These are phyloP conservation scores for Pelargonium australe DNA, from an alignment of 441 rosid species.

Conservation along the genomic window DNA sequence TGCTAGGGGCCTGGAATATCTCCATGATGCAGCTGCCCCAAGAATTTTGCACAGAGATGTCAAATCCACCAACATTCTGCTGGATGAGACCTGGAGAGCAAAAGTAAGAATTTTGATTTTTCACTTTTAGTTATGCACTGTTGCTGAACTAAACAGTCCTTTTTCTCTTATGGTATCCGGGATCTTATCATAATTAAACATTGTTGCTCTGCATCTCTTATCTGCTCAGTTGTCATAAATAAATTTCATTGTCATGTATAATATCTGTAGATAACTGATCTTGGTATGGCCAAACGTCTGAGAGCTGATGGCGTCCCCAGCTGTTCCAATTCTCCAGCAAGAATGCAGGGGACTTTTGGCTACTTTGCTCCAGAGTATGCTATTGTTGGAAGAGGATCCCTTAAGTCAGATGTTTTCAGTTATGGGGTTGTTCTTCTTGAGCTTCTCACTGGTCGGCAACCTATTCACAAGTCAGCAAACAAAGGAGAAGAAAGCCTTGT, in stretches of 20 bases:
- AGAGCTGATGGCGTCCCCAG: conserved; percentile 73
- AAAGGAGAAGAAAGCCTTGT: conserved; percentile 93
- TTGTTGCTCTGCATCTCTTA: not conserved
- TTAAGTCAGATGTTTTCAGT: conserved; percentile 93
- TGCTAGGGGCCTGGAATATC: conserved; percentile 75
- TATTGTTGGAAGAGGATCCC: conserved; percentile 81
- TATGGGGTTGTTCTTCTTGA: conserved; percentile 95
- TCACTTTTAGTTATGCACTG: not conserved
- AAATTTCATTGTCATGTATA: not conserved
- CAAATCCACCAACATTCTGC: conserved; percentile 69
- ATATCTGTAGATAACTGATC: conserved; percentile 80
- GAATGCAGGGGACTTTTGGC: conserved; percentile 95
- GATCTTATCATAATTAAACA: not conserved
- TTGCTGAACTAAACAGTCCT: not conserved
- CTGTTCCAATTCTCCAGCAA: conserved; percentile 79
- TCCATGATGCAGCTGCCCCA: conserved; percentile 78
- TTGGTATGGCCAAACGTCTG: conserved; percentile 90
- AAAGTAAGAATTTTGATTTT: conserved; percentile 46
- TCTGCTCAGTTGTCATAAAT: not conserved
- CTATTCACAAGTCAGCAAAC: conserved; percentile 57
- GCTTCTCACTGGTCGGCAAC: conserved; percentile 82
- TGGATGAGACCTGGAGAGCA: conserved; percentile 69
- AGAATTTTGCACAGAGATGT: conserved; percentile 72
- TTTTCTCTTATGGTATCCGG: not conserved
- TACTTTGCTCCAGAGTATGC: conserved; percentile 97